Percentiles rank a stretch among this genome's conserved stretches.
Evolutionary conservation across 2,329 filamentous ascomycete species (phyloP).

Genomic region (Exophiala bonariae): DNA sequence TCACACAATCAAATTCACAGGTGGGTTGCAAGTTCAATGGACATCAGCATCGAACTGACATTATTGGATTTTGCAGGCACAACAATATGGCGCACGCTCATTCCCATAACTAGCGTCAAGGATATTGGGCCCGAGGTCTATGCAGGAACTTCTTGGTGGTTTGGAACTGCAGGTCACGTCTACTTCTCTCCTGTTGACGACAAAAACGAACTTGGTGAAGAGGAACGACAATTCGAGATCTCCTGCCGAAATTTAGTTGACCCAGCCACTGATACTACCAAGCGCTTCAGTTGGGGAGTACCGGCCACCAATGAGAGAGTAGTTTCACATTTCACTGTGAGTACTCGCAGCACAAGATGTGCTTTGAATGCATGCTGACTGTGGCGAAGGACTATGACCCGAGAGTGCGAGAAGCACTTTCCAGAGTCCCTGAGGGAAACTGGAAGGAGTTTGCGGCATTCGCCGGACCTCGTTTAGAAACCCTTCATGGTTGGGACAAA

Average conservation of each 20-base stretch:
- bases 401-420: slow-evolving; percentile 41
- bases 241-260: slow-evolving; percentile 38
- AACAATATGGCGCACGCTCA: slow-evolving; percentile 49
- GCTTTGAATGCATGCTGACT: not conserved
- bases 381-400: slow-evolving; percentile 41
- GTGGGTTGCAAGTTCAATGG: slow-evolving; percentile 30
- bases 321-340: slow-evolving; percentile 37
- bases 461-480: slow-evolving; percentile 45
- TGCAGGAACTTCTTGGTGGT: slow-evolving; percentile 44
- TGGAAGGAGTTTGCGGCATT: slow-evolving; percentile 53
- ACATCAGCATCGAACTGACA: too few relatives aligned
- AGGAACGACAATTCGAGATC: slow-evolving; percentile 41
- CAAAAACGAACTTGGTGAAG: slow-evolving; percentile 15
- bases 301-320: slow-evolving; percentile 28
- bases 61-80: slow-evolving; percentile 42
- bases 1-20: slow-evolving; percentile 48
- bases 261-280: slow-evolving; percentile 17
- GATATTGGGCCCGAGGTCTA: slow-evolving; percentile 34
- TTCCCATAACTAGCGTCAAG: slow-evolving; percentile 38
- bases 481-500: slow-evolving; percentile 43
- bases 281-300: slow-evolving; percentile 27
- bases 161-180: slow-evolving; percentile 43
- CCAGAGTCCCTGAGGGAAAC: slow-evolving; percentile 36
- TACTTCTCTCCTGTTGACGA: slow-evolving; percentile 44
- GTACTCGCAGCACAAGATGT: slow-evolving; percentile 20